Base-by-base conservation (phyloP, 2,329 filamentous ascomycete species). In the Daldinia sp. region DNA sequence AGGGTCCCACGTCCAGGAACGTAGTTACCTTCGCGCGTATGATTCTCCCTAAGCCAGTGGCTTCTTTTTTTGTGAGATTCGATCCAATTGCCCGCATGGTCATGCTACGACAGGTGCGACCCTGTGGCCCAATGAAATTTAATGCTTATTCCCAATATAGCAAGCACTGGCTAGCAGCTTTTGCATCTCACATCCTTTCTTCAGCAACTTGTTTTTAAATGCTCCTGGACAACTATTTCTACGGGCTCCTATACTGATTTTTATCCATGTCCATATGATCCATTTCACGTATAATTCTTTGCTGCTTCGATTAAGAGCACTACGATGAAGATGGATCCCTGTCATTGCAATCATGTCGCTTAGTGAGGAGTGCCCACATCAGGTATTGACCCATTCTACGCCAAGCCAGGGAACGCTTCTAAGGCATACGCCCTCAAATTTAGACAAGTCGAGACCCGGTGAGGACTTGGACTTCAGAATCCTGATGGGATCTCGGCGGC, bases 11-110 rank as follows among this genome's bases (percentile, higher is more conserved):
- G 23, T 26, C 20, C 26, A 57, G 26, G 26, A 15, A 57, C 15
- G 54, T 6, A 42, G 30, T 37, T 37, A 13, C 55, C 37, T 63
- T 35, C 55, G 60, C 33, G 41, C 15, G 42, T 18, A 63, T 59
- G 39, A 33, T 41, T 55, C 20, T 28, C 42, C 55, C 55, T 26
- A 37, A 37, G 57, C 20, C 15, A 15, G 35, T 3, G 35, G 10
- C 13, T 39, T 39, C 35, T 13, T 6, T 15, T 23, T 15, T 39
- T 39, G 26, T 23, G 33, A 57, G 39, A 70, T 57, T 18, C 15
- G 58, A 63, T 58, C 58, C 51, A 61, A 63, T 64, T 65, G 55
- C 68, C 65, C 65, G 63, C 65, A 68, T 70, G 68, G 68, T 58
- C 26, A 65, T 62, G 37, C 54, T 55, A 68, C 56, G 61, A 55